Percentiles rank a stretch among this genome's conserved stretches.
phyloP scores from a whole-genome alignment of 2,329 filamentous ascomycete genomes.

The Microsporum ferrugineum region DNA sequence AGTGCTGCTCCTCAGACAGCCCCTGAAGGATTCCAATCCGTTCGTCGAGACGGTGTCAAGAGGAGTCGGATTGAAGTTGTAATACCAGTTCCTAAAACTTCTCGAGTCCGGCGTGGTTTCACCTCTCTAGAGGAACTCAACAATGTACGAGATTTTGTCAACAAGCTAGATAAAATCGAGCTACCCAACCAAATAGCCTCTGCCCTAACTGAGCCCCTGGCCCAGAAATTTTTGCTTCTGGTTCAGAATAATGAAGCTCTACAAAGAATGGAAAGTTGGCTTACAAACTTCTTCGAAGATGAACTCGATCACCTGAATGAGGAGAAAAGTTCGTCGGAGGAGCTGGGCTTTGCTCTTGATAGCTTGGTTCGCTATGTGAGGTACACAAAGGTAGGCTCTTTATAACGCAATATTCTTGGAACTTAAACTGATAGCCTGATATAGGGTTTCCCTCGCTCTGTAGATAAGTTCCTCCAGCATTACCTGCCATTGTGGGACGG shows the following conservation, averaged over 20 bases:
- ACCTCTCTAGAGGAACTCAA: slow-evolving; percentile 64
- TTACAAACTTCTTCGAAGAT: slow-evolving; percentile 30
- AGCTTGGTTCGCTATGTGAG: slow-evolving; percentile 26
- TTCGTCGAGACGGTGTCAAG: slow-evolving; percentile 42
- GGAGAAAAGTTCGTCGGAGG: slow-evolving; percentile 25
- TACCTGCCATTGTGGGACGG: slow-evolving; percentile 56
- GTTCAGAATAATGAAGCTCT: slow-evolving; percentile 46
- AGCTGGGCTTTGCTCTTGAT: slow-evolving; percentile 26
- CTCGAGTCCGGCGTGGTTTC: slow-evolving; percentile 52
- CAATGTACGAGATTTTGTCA: slow-evolving; percentile 56
- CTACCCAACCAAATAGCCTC: slow-evolving; percentile 72
- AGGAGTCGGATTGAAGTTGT: slow-evolving; percentile 41
- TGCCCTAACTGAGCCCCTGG: slow-evolving; percentile 60
- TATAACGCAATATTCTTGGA: background rate
- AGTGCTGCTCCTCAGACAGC: slow-evolving; percentile 23
- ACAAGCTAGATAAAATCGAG: slow-evolving; percentile 65
- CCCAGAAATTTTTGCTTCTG: slow-evolving; percentile 64
- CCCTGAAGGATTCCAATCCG: slow-evolving; percentile 52
- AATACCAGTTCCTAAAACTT: slow-evolving; percentile 62
- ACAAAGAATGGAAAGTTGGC: slow-evolving; percentile 28
- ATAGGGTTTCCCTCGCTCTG: slow-evolving; percentile 25
- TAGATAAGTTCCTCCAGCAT: slow-evolving; percentile 31
- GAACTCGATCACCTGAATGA: slow-evolving; percentile 29
- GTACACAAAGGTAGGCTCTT: slow-evolving; percentile 27
- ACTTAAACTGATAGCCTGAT: background rate